A percentile compares a stretch with the other conserved stretches of the same genome.
phyloP scores from a whole-genome alignment of 2,329 filamentous ascomycete species.

The Verticillium zaregamsianum region DNA sequence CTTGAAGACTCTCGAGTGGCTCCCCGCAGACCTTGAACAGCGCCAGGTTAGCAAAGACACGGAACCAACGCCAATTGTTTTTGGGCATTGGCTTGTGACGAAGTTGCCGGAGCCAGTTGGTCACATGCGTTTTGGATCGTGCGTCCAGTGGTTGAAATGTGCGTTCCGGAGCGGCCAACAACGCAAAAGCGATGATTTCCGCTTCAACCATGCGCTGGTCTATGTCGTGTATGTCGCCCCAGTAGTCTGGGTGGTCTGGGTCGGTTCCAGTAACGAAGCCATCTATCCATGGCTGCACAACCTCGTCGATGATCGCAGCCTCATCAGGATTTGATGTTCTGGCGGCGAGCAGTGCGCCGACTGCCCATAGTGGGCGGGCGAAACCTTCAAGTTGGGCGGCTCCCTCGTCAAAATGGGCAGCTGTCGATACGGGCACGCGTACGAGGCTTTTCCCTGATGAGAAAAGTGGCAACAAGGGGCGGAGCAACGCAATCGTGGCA shows the following conservation, averaged over 20 bases:
- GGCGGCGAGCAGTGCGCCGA: slow-evolving; percentile 27
- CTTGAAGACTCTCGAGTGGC: background rate
- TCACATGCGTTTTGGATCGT: slow-evolving; percentile 29
- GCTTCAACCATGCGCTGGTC: slow-evolving; percentile 53
- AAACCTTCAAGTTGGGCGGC: slow-evolving; percentile 43
- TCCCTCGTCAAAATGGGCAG: slow-evolving; percentile 36
- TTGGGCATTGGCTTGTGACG: slow-evolving; percentile 33
- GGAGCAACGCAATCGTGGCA: slow-evolving; percentile 28
- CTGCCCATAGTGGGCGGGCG: slow-evolving; percentile 32
- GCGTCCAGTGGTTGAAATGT: slow-evolving; percentile 26
- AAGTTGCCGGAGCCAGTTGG: slow-evolving; percentile 31
- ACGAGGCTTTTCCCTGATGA: slow-evolving; percentile 30
- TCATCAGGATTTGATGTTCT: slow-evolving; percentile 4
- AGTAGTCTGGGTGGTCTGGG: slow-evolving; percentile 33
- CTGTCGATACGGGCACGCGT: slow-evolving; percentile 30
- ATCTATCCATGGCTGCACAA: slow-evolving; percentile 22
- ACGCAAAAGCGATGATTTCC: slow-evolving; percentile 44
- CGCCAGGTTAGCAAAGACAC: slow-evolving; percentile 37
- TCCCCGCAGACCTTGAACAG: slow-evolving; percentile 28
- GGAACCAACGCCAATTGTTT: slow-evolving; percentile 43
- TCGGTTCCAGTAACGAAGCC: slow-evolving; percentile 28
- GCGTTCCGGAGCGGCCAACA: slow-evolving; percentile 35
- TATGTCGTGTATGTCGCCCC: slow-evolving; percentile 38
- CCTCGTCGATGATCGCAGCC: slow-evolving; percentile 1
- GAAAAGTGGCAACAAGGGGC: slow-evolving; percentile 25